Evolutionary conservation across 176 grass and related monocot species (phyloP), one percentile per base, ranked within the genome.

Genomic region (Lolium multiflorum): DNA sequence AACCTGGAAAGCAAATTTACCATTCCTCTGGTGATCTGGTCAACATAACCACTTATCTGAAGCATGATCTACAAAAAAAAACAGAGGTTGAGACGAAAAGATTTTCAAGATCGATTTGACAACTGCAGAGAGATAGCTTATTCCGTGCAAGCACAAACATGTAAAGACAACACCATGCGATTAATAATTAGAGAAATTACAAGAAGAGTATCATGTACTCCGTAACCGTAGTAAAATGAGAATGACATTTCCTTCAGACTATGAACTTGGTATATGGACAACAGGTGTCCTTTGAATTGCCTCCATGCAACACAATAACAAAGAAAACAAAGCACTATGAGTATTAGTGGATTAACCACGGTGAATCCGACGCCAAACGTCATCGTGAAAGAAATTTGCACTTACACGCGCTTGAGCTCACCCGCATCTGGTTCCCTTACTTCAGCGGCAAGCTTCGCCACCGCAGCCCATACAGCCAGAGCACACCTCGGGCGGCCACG

Each of bases 261-360:
- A 43, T 12, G 6, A 11, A 73, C 11, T 81, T 68, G 11, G 35
- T 14, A 92, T 85, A 17, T 89, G 80, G 60, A 98, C 87, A 89
- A 90, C 89, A 21, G 90, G 91, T 61, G 95, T 98, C 84, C 84
- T 90, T 71, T 80, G 70, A 89, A 98, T 95, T 78, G 96, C 96
- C 74, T 98, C 91, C 74, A 98, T 80, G 20, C 96, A 41, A 41
- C 44, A 47, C 44, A 10, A 47, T 47, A 47, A 47, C 7, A 6
- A 47, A 47, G 44, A 47, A 47, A 47, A 47, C 44, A 9, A 47
- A 24, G 2, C 44, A 63, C 13, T 6, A n/a, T n/a, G n/a, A n/a
- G n/a, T 7, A 47, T 47, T 47, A 47, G 44, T 47, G 44, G 44
- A 47, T 7, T 9, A 47, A 9, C 5, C 44, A 66, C 13, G 9